These are phyloP conservation scores for Taphrina betulina DNA, from an alignment of 1,139 yeast genomes.

Conservation along the genomic window DNA sequence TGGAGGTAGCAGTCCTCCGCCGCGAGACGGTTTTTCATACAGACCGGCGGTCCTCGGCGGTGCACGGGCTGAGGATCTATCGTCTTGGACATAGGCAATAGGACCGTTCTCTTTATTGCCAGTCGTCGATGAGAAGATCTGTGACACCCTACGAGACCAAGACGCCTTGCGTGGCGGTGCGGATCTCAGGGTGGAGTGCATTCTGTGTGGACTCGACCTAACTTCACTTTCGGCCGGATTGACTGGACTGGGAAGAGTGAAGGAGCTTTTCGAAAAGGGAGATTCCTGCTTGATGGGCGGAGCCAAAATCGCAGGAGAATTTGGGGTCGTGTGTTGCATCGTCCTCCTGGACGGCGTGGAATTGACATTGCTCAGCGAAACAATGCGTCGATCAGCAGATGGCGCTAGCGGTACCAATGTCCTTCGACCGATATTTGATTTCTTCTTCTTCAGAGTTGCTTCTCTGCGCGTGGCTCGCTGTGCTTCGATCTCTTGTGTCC, in stretches of 20 bases:
- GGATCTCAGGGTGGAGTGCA: slow-evolving; percentile 8
- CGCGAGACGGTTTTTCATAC: too few species aligned
- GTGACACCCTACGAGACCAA: slow-evolving; percentile 22
- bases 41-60: too few species aligned
- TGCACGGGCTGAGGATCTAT: too few species aligned
- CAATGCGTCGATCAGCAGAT: slow-evolving; percentile 18
- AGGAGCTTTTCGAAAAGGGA: slow-evolving; percentile 1
- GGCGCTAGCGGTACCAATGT: slow-evolving; percentile 17
- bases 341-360: slow-evolving; percentile 2
- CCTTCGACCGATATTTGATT: slow-evolving; percentile 1
- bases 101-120: slow-evolving; percentile 32
- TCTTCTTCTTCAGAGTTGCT: slow-evolving; percentile 2
- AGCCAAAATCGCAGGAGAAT: slow-evolving; percentile 1
- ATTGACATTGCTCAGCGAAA: slow-evolving; percentile 23
- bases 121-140: slow-evolving; percentile 13
- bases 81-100: too few species aligned
- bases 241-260: background rate
- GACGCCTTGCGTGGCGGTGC: slow-evolving; percentile 20
- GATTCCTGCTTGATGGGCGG: slow-evolving; percentile 15
- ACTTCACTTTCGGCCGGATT: background rate
- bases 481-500: background rate
- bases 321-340: background rate
- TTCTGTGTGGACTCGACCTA: slow-evolving; percentile 1
- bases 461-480: background rate
- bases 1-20: too few species aligned